phyloP scores from a whole-genome alignment of 2,329 filamentous ascomycete species.

The Chrysoporthe austroafricana region DNA sequence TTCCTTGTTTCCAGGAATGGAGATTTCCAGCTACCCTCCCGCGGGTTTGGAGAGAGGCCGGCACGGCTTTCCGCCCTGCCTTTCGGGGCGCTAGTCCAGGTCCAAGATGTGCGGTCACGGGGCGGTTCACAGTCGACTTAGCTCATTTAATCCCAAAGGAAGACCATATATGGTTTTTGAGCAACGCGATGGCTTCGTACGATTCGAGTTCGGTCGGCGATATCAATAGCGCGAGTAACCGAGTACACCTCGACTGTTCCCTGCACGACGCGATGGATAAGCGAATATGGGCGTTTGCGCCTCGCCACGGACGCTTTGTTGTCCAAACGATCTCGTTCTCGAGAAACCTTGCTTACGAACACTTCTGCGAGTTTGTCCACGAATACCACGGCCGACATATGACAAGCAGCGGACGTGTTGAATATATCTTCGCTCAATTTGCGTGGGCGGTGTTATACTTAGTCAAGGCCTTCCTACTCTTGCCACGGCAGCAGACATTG shows the following conservation, averaged over 20 bases:
- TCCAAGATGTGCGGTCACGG: neutral
- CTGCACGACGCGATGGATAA: neutral
- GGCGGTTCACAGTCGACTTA: neutral
- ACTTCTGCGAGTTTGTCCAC: constrained; percentile 11
- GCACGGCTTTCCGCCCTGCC: constrained; percentile 5
- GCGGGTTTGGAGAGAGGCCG: constrained; percentile 4
- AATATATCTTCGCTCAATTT: constrained; percentile 1
- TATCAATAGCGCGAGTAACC: neutral
- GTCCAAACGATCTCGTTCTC: neutral
- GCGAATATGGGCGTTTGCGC: neutral
- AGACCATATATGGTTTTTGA: neutral
- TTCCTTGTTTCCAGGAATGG: constrained; percentile 8
- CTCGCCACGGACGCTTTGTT: neutral
- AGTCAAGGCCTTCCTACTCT: neutral
- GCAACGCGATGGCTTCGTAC: neutral
- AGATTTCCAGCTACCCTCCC: constrained; percentile 1
- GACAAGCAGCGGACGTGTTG: neutral
- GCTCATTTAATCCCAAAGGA: neutral
- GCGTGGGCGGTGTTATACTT: neutral
- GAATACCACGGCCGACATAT: constrained; percentile 14
- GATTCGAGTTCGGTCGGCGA: neutral
- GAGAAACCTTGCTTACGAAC: neutral
- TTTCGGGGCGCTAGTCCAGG: neutral
- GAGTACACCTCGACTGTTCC: neutral
- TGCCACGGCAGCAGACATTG: neutral